Conservation (phyloP, 305 asterid genomes). For the Rubia tinctorum region DNA sequence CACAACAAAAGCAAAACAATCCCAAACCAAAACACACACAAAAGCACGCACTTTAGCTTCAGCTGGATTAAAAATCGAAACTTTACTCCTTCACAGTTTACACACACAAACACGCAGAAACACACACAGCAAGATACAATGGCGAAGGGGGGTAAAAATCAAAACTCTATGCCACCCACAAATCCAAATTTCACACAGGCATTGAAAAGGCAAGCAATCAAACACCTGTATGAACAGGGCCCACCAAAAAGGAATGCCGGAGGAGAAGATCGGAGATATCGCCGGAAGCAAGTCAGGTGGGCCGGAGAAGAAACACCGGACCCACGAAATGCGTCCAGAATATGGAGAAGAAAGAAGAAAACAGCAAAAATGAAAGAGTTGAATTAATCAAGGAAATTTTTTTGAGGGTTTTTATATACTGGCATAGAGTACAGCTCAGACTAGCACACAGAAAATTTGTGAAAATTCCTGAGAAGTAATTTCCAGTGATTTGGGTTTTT, state of each 20-base stretch:
- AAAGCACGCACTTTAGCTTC: neutral
- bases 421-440: conserved; percentile 5
- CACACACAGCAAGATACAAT: conserved; percentile 2
- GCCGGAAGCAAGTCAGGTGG: conserved; percentile 3
- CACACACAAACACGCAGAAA: neutral
- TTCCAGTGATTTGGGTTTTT: neutral
- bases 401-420: neutral
- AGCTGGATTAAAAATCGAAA: neutral
- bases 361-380: neutral
- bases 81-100: neutral
- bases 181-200: neutral
- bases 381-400: neutral
- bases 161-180: conserved; percentile 1
- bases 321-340: neutral
- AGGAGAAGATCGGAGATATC: neutral
- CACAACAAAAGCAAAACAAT: neutral
- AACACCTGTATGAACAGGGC: neutral
- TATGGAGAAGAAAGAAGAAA: neutral
- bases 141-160: neutral
- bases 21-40: neutral
- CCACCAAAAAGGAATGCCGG: conserved; percentile 1
- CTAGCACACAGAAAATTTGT: conserved; percentile 1
- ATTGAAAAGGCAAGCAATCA: neutral
- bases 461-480: neutral
- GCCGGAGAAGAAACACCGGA: neutral